Evolutionary conservation across 1,284 basidiomycete genomes (phyloP).

Genomic region (Cryptococcus amylolentus): DNA sequence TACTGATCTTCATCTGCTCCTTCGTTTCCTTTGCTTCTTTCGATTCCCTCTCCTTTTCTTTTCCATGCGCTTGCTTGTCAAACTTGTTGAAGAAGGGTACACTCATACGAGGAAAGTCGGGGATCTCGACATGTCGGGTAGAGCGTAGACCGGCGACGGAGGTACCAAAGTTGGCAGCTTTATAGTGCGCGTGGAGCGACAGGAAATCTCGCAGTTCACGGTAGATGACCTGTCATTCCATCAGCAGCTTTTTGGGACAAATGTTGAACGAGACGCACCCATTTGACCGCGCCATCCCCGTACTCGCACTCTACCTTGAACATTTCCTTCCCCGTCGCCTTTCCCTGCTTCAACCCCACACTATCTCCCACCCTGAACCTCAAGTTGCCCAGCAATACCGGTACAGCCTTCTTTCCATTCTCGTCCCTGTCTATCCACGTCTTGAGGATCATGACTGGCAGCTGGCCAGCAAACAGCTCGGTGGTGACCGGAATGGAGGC

Average conservation of each 20-base stretch:
- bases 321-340: conserved; percentile 42
- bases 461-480: conserved; percentile 75
- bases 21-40: conserved; percentile 26
- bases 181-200: conserved; percentile 85
- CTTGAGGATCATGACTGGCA: conserved; percentile 77
- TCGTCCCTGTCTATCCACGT: conserved; percentile 93
- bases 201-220: conserved; percentile 90
- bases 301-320: conserved; percentile 72
- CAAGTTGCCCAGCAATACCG: conserved; percentile 63
- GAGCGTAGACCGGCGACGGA: conserved; percentile 52
- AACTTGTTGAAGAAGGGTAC: neutral
- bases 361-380: conserved; percentile 48
- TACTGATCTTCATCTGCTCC: no score
- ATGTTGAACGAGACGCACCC: conserved; percentile 54
- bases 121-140: conserved; percentile 67
- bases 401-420: conserved; percentile 74
- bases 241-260: neutral
- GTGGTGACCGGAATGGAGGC: conserved; percentile 72
- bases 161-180: conserved; percentile 68
- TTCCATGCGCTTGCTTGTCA: conserved; percentile 52
- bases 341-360: conserved; percentile 32
- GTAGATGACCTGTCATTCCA: conserved; percentile 68
- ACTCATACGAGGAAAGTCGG: conserved; percentile 85
- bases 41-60: conserved; percentile 52
- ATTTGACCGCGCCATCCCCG: conserved; percentile 87